Base-by-base conservation (phyloP, 2,329 filamentous ascomycete genomes). In the Exserohilum turcica region DNA sequence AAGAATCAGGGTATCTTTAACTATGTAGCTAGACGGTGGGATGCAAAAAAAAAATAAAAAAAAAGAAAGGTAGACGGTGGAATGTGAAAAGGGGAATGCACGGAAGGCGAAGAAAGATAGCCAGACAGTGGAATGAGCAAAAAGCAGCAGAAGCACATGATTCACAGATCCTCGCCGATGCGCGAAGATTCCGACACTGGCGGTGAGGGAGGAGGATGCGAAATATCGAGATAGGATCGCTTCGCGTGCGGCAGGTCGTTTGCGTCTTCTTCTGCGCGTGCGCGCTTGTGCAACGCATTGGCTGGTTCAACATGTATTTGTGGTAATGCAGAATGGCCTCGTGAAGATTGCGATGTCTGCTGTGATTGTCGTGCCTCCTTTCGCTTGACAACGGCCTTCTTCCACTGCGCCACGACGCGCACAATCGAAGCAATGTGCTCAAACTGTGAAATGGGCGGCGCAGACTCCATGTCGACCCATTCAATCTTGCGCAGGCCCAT, bases 401-500 rank as follows among this genome's bases (percentile, higher is more conserved):
- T 72, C 71, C 71, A 74, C 42, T 72, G 62, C 9, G 55, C 48
- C 18, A 65, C 49, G 1, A 60, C 67, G 43, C 58, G 65, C 46
- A 68, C 51, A 1, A 67, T 64, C 9, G 72, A 50, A 7, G 67
- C 59, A 13, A 65, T 58, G 7, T 65, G 63, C 28, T 69, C 60
- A 35, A 73, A 73, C 15, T 64, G 58, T 6, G 66, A 61, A 0
- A 57, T 61, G 1, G 61, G 58, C 2, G 52, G 54, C 3, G 69
- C 65, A 6, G 66, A 59, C 42, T 64, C 61, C 40, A 73, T 59
- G 2, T 59, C 62, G 3, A 73, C 28, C 68, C 71, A 74, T 31
- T 74, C 70, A 7, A 74, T 66, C 9, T 60, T 59, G n/a, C 57
- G 55, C n/a, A 73, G 15, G 1, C 66, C 65, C 6, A 74, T 52